Percentiles rank a stretch among this genome's conserved stretches.
Evolutionary conservation across 2,329 filamentous ascomycete genomes (phyloP).

Genomic region (Gremmenia infestans): DNA sequence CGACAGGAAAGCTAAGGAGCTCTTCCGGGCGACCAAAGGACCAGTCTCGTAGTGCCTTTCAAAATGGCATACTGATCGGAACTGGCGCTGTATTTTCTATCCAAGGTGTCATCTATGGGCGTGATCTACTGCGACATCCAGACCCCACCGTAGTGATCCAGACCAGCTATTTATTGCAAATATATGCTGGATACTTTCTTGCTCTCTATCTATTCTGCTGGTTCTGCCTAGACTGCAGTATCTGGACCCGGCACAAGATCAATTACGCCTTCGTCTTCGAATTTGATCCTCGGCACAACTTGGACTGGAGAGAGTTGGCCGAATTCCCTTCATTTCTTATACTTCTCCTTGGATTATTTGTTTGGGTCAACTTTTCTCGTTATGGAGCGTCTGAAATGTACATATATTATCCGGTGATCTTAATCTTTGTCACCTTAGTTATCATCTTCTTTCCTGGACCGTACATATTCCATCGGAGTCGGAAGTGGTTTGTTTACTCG

Average conservation of each 20-base stretch:
- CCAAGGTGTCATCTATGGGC: slow-evolving; percentile 60
- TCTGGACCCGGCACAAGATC: slow-evolving; percentile 81
- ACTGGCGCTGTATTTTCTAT: slow-evolving; percentile 60
- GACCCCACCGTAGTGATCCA: slow-evolving; percentile 45
- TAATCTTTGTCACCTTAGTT: slow-evolving; percentile 63
- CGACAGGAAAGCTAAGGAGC: slow-evolving; percentile 78
- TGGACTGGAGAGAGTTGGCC: slow-evolving; percentile 85
- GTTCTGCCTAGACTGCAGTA: slow-evolving; percentile 79
- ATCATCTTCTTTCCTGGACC: slow-evolving; percentile 74
- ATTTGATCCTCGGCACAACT: slow-evolving; percentile 77
- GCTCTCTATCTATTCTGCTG: slow-evolving; percentile 72
- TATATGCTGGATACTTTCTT: slow-evolving; percentile 90
- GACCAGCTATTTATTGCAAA: slow-evolving; percentile 71
- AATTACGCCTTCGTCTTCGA: slow-evolving; percentile 98
- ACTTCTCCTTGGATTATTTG: slow-evolving; percentile 69
- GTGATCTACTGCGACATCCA: slow-evolving; percentile 44
- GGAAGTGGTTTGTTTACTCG: slow-evolving; percentile 85
- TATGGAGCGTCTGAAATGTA: slow-evolving; percentile 64
- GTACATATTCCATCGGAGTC: slow-evolving; percentile 68
- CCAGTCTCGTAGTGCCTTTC: slow-evolving; percentile 53
- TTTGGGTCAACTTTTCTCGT: slow-evolving; percentile 84
- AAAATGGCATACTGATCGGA: slow-evolving; percentile 62
- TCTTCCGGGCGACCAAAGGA: slow-evolving; percentile 55
- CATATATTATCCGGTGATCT: slow-evolving; percentile 79
- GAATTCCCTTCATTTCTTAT: slow-evolving; percentile 85